Percentiles rank a stretch among this genome's conserved stretches.
Evolutionary conservation across 2,329 filamentous ascomycete species (phyloP).

Genomic region (Colletotrichum tabaci): DNA sequence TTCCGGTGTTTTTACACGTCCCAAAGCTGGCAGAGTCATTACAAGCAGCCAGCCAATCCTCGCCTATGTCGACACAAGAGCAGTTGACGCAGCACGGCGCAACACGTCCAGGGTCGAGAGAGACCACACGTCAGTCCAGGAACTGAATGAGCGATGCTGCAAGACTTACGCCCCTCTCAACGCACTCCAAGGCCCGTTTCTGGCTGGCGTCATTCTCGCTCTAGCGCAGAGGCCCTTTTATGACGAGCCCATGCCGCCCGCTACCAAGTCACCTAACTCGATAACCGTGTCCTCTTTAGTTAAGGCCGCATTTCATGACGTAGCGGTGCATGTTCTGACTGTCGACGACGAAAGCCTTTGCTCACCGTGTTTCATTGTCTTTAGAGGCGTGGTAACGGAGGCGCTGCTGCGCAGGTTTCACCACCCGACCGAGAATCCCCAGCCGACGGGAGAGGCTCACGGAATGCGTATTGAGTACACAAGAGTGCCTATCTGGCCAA

Average conservation of each 20-base stretch:
- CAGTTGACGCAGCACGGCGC: background rate
- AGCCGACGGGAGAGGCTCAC: background rate
- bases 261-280: background rate
- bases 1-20: background rate
- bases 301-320: background rate
- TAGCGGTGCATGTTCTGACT: background rate
- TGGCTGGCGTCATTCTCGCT: background rate
- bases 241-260: background rate
- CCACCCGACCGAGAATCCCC: background rate
- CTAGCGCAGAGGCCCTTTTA: background rate
- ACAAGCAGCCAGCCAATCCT: background rate
- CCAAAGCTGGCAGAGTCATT: background rate
- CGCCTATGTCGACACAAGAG: background rate
- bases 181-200: background rate
- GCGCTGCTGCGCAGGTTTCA: background rate
- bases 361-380: background rate
- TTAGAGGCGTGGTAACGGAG: background rate
- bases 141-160: background rate
- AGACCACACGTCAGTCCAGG: background rate
- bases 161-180: background rate
- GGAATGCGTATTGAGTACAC: slow-evolving; percentile 63
- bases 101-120: background rate
- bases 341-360: background rate
- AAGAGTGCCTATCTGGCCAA: slow-evolving; percentile 67
- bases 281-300: background rate